A percentile compares a stretch with the other conserved stretches of the same genome.
These are phyloP conservation scores for Heracleum sosnowskyi DNA, from an alignment of 129 eudicot genomes.

Conservation along the genomic window DNA sequence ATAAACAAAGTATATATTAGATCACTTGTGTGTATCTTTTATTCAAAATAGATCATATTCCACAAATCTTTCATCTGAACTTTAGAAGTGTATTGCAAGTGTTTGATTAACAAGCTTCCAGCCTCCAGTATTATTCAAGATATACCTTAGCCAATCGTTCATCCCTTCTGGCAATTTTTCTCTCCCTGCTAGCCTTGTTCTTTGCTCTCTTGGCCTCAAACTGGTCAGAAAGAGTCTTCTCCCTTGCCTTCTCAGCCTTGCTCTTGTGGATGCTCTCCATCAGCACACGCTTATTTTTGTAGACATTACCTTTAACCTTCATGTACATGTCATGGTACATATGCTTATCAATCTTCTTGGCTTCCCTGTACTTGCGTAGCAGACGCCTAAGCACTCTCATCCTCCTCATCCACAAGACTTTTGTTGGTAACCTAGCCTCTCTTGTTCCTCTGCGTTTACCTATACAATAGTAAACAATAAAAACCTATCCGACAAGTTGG, in stretches of 20 bases:
- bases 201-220: slow-evolving; percentile 95
- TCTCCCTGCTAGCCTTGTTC: slow-evolving; percentile 98
- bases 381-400: slow-evolving; percentile 80
- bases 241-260: slow-evolving; percentile 98
- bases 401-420: slow-evolving; percentile 91
- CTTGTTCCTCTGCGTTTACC: slow-evolving; percentile 97
- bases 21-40: background rate
- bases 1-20: background rate
- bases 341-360: slow-evolving; percentile 95
- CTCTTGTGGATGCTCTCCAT: slow-evolving; percentile 95
- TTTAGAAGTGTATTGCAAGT: background rate
- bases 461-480: slow-evolving; percentile 4
- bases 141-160: slow-evolving; percentile 81
- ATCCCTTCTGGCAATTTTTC: slow-evolving; percentile 85
- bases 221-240: slow-evolving; percentile 84
- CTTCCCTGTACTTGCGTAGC: slow-evolving; percentile 80
- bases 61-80: background rate
- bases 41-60: background rate
- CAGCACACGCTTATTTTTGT: slow-evolving; percentile 90
- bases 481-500: background rate
- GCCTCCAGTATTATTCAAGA: background rate
- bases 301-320: slow-evolving; percentile 95
- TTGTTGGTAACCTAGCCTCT: slow-evolving; percentile 92
- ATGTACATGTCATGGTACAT: slow-evolving; percentile 99
- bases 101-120: background rate